These are phyloP conservation scores for Limnomonas spitsbergensis DNA, from an alignment of 139 green algal genomes.

Conservation along the genomic window DNA sequence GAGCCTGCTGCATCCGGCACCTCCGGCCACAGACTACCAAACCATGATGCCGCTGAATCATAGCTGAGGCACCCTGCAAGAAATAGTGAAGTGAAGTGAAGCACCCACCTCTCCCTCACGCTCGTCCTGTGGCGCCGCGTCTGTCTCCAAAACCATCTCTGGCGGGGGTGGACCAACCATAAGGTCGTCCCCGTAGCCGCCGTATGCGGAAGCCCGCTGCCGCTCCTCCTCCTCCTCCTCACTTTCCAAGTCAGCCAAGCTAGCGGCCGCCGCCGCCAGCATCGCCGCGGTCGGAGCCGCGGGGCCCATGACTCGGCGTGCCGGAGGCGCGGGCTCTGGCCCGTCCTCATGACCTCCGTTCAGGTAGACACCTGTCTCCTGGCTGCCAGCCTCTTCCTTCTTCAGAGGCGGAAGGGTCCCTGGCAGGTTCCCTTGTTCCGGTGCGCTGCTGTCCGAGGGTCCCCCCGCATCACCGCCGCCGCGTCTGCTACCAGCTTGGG, in stretches of 20 bases:
- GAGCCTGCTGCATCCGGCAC: no score
- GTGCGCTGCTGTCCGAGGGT: no score
- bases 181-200: background rate
- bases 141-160: constrained; percentile 58
- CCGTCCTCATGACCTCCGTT: no score
- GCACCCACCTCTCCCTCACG: constrained; percentile 36
- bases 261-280: constrained; percentile 44
- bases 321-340: background rate
- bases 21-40: no score
- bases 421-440: no score
- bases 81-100: no score
- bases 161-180: constrained; percentile 69
- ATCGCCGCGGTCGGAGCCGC: constrained; percentile 54
- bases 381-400: no score
- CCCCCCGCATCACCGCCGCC: no score
- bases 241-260: constrained; percentile 3
- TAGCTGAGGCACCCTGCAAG: no score
- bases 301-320: constrained; percentile 22
- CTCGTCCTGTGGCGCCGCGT: constrained; percentile 39
- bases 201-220: background rate
- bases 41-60: no score
- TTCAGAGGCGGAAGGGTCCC: no score
- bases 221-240: background rate
- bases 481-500: background rate
- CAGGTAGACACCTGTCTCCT: no score